Evolutionary conservation across 2,329 filamentous ascomycete species (phyloP), one percentile per base, ranked within the genome.

Genomic region (Coniella vitis): DNA sequence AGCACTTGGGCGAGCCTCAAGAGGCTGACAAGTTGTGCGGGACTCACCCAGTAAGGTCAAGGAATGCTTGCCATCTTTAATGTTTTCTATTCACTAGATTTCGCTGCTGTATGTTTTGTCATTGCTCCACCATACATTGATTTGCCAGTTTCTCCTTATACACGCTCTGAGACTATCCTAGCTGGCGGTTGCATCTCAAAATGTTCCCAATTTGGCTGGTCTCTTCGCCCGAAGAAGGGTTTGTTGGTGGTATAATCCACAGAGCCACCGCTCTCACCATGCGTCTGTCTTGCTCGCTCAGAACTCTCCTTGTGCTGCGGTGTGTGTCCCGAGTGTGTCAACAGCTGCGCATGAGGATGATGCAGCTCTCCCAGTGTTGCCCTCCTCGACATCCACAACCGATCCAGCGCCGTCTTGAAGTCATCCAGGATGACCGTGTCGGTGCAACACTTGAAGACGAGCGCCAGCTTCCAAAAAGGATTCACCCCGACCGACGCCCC

Each of bases 381-480:
- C 14, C 39, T 41, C 31, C 44, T 44, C 3, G 47, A 43, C 29
- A 32, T 20, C 44, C 48, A 50, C 14, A 61, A 51, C 40, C 56
- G 55, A 42, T 75, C 72, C 4, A 75, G 60, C 0, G 70, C 71
- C 3, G 79, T 82, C 58, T 84, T 84, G 72, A 85, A 85, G 57
- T 85, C 81, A 57, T 85, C 81, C 10, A 85, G 73, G 45, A 85
- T 74, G 45, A 85, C 78, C 0, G 75, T 79, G 58, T 85, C 81
- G 17, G 80, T 83, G 40, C 84, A 70, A 53, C 81, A 84, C 63
- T 84, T 84, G 70, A 83, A 83, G 19, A 83, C 74, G 39, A 82
- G 78, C 0, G 75, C 73, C 10, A 82, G 59, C 59, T 70, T 78
- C 80, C 80, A 84, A 60, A 82, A 84, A 0, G 80, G 80, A 57